phyloP scores from a whole-genome alignment of 2,329 filamentous ascomycete genomes.

The Aspergillus aculeatinus region DNA sequence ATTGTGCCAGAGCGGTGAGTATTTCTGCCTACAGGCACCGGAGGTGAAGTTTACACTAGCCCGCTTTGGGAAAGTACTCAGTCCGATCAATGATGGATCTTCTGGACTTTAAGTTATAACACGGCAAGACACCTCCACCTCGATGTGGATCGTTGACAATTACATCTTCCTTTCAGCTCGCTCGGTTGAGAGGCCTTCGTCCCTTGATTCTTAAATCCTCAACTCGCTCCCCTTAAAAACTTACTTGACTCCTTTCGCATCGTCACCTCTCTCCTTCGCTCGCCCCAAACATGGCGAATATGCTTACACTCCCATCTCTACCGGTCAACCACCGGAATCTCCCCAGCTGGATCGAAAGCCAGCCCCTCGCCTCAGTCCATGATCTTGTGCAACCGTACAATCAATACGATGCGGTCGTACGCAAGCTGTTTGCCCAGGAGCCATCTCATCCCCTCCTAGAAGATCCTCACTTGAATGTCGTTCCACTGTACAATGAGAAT shows the following conservation, averaged over 20 bases:
- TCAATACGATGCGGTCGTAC: conserved; percentile 35
- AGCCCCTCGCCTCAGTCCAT: conserved; percentile 26
- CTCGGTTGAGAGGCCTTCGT: not conserved
- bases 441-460: conserved; percentile 30
- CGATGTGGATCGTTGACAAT: not conserved
- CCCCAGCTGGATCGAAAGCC: conserved; percentile 25
- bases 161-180: not conserved
- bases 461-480: conserved; percentile 34
- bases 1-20: not conserved
- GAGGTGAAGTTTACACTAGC: not conserved
- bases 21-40: not conserved
- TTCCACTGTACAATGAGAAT: conserved; percentile 33
- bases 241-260: no score
- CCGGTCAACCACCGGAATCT: conserved; percentile 32
- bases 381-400: conserved; percentile 39
- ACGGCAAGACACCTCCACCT: not conserved
- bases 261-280: no score
- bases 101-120: not conserved
- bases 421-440: conserved; percentile 42
- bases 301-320: conserved; percentile 24
- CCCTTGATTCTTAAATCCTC: no score
- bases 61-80: not conserved
- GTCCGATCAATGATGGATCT: not conserved
- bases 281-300: conserved; percentile 1
- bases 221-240: no score